Percentiles rank a stretch among this genome's conserved stretches.
phyloP scores from a whole-genome alignment of 352 stramenopile species.

The Phytophthora nicotianae region DNA sequence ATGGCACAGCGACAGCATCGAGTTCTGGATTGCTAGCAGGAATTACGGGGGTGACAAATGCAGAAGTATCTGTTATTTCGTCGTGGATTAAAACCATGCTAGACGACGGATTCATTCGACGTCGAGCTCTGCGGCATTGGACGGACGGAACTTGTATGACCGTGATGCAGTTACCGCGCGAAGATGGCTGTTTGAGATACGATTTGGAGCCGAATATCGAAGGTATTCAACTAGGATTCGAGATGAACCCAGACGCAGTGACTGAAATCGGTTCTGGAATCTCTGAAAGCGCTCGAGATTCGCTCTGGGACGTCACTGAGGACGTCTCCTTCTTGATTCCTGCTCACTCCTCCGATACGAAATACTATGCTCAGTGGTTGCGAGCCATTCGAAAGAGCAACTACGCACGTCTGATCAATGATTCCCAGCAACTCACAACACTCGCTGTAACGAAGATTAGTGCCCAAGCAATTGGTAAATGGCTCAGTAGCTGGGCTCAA shows the following conservation, averaged over 20 bases:
- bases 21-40: constrained; percentile 12
- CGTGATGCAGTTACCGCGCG: constrained; percentile 42
- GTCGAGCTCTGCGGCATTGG: constrained; percentile 68
- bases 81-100: constrained; percentile 54
- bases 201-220: constrained; percentile 64
- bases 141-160: constrained; percentile 61
- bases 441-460: constrained; percentile 28
- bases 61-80: constrained; percentile 43
- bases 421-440: constrained; percentile 17
- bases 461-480: constrained; percentile 35
- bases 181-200: constrained; percentile 48
- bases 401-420: constrained; percentile 20
- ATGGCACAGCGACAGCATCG: constrained; percentile 16
- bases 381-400: constrained; percentile 39
- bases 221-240: constrained; percentile 57
- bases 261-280: constrained; percentile 36
- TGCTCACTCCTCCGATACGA: constrained; percentile 34
- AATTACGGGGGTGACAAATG: constrained; percentile 23
- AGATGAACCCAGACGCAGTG: constrained; percentile 55
- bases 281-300: constrained; percentile 18
- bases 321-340: constrained; percentile 50
- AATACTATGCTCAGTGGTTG: constrained; percentile 54
- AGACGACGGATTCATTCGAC: constrained; percentile 47
- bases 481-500: constrained; percentile 42
- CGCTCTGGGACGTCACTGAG: constrained; percentile 24